phyloP scores from a whole-genome alignment of 2,329 filamentous ascomycete genomes.

The Alternaria infectoria region DNA sequence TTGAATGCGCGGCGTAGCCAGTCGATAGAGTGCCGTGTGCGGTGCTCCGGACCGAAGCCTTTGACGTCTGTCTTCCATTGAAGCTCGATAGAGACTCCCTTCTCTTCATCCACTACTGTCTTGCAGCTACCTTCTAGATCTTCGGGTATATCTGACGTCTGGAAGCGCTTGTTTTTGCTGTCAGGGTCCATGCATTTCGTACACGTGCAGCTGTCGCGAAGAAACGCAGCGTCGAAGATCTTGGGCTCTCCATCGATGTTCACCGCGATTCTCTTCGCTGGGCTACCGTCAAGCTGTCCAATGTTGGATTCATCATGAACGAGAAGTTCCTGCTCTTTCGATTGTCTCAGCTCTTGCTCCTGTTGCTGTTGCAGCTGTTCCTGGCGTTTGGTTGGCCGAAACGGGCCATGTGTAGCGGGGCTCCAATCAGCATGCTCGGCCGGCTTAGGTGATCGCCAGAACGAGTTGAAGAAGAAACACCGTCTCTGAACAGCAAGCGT shows the following conservation, averaged over 20 bases:
- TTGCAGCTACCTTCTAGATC: constrained; percentile 45
- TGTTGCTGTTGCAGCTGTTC: constrained; percentile 24
- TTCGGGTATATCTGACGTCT: constrained; percentile 67
- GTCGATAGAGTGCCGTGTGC: constrained; percentile 48
- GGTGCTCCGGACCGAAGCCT: constrained; percentile 51
- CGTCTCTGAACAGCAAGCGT: constrained; percentile 4
- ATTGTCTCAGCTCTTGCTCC: constrained; percentile 12
- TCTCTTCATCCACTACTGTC: constrained; percentile 43
- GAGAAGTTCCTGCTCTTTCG: constrained; percentile 19
- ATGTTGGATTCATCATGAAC: constrained; percentile 10
- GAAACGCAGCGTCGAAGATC: constrained; percentile 44
- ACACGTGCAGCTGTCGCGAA: constrained; percentile 67
- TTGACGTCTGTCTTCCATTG: constrained; percentile 66
- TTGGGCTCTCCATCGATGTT: constrained; percentile 40
- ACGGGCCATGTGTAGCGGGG: constrained; percentile 28
- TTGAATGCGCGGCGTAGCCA: constrained; percentile 41
- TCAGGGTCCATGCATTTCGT: constrained; percentile 63
- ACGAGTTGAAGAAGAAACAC: constrained; percentile 26
- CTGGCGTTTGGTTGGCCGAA: constrained; percentile 23
- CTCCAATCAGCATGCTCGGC: constrained; percentile 27
- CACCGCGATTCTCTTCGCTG: constrained; percentile 38
- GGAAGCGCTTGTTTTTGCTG: constrained; percentile 69
- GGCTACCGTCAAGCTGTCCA: constrained; percentile 30
- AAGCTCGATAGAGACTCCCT: constrained; percentile 59
- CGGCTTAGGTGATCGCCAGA: constrained; percentile 21